Base-by-base conservation (phyloP, 73 alveolate species). In the Tetrahymena borealis region DNA sequence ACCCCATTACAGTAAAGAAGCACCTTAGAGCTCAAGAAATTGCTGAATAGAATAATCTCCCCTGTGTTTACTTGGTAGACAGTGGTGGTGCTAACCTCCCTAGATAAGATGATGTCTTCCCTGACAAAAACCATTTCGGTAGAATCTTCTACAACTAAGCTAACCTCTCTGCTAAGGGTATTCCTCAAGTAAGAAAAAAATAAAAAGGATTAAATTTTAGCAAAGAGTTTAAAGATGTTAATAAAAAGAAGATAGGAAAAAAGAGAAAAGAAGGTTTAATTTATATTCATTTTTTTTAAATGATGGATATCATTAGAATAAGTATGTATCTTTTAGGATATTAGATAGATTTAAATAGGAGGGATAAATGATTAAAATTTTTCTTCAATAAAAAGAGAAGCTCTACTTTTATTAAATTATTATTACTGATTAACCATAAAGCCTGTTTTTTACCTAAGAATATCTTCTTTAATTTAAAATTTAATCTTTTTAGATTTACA, bases 21-120 rank as follows among this genome's bases (percentile, higher is more conserved):
- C 99, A 98, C 93, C 77, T 98, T 39, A 96, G 99, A 95, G 99
- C 99, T 1, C 96, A 98, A 92, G 98, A 98, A 90, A 98, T 98
- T 39, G 99, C 99, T 24, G 93, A 94, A 95, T 98, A 98, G 95
- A 98, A 98, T 91, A 96, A 97, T 79, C 96, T 98, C 24, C 99
- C 99, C 32, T 98, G 99, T 79, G 95, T 98, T 38, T 98, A 98
- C 91, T 93, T 98, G 90, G 99, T 98, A 35, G 99, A 98, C 95
- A 97, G 99, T n/a, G 99, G 99, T 4, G 99, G 99, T 91, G 99
- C 99, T 24, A 96, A 94, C 18, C 38, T 85, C 3, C 91, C 41
- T 78, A 32, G 94, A 78, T 91, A 95, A 90, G 98, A 96, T 93
- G 96, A 96, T 36, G 99, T 96, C 78, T 98, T 98, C 94, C 99